Conservation (phyloP, 495 filamentous ascomycete species). For the Aspergillus olivimuriae region DNA sequence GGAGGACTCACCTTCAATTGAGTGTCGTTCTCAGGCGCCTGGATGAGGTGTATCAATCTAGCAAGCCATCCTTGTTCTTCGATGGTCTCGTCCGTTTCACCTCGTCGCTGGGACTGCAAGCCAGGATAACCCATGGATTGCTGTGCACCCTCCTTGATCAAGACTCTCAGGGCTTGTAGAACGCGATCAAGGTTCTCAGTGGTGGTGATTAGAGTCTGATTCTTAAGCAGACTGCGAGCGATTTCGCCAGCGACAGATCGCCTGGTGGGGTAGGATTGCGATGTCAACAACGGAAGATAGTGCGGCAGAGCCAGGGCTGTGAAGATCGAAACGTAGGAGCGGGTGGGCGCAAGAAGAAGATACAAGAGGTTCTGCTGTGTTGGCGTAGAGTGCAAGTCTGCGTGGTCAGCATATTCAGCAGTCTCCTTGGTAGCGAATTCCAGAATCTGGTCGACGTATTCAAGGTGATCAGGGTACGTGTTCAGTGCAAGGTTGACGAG, state of each 20-base stretch:
- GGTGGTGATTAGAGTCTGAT: slow-evolving; percentile 69
- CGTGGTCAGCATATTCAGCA: slow-evolving; percentile 81
- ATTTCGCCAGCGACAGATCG: slow-evolving; percentile 86
- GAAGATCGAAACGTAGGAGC: slow-evolving; percentile 86
- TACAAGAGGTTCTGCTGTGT: slow-evolving; percentile 84
- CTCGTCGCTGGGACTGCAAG: slow-evolving; percentile 57
- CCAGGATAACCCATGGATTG: slow-evolving; percentile 79
- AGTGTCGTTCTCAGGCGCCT: slow-evolving; percentile 79
- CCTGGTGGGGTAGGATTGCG: slow-evolving; percentile 89
- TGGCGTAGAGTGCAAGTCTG: slow-evolving; percentile 82
- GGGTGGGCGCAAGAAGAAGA: slow-evolving; percentile 80
- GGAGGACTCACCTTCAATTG: slow-evolving; percentile 64
- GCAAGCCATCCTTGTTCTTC: slow-evolving; percentile 97
- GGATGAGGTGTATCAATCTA: slow-evolving; percentile 80
- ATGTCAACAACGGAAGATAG: slow-evolving; percentile 81
- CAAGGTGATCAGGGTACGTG: slow-evolving; percentile 85
- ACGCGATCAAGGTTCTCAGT: slow-evolving; percentile 80
- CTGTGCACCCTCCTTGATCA: slow-evolving; percentile 89
- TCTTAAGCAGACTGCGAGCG: slow-evolving; percentile 67
- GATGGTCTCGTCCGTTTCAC: slow-evolving; percentile 89
- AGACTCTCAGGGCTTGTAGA: slow-evolving; percentile 75
- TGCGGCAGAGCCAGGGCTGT: slow-evolving; percentile 86
- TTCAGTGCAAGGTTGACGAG: slow-evolving; percentile 89
- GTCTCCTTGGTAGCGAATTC: slow-evolving; percentile 85
- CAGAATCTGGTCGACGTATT: slow-evolving; percentile 93